phyloP scores from a whole-genome alignment of 345 rosid genomes.

The Hibiscus syriacus region DNA sequence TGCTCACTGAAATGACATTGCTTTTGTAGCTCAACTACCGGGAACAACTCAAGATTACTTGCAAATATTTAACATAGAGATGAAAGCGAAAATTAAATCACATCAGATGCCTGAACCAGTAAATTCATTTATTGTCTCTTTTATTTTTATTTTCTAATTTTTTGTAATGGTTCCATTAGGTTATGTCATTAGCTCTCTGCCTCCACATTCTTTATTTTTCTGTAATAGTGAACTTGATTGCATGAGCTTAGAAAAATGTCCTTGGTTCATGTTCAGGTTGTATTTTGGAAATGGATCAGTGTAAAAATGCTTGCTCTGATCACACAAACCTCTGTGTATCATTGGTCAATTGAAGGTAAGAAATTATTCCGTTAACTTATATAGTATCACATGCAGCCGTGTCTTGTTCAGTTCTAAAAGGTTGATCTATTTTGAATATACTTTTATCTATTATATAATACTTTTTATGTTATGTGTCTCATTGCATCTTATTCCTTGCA shows the following conservation, averaged over 20 bases:
- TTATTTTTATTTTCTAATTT: background rate
- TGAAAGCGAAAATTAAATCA: conserved; percentile 87
- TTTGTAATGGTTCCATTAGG: background rate
- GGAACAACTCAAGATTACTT: conserved; percentile 97
- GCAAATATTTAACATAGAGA: conserved; percentile 95
- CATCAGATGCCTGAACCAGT: conserved; percentile 99
- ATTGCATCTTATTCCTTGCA: conserved; percentile 15
- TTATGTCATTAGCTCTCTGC: background rate
- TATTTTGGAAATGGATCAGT: conserved; percentile 96
- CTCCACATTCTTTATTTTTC: background rate
- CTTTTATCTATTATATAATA: background rate
- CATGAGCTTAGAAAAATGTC: background rate
- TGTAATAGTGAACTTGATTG: background rate
- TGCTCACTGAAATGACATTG: conserved; percentile 8
- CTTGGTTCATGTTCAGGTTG: conserved; percentile 46
- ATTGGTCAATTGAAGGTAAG: conserved; percentile 96
- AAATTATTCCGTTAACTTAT: conserved; percentile 14
- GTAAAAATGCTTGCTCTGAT: conserved; percentile 89
- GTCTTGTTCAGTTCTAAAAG: background rate
- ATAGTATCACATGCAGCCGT: conserved; percentile 1
- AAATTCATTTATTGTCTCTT: conserved; percentile 3
- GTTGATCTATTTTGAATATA: background rate
- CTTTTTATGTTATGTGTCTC: conserved; percentile 4
- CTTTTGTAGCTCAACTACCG: conserved; percentile 75
- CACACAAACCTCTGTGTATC: conserved; percentile 81